Evolutionary conservation across 768 basidiomycete species (phyloP), one percentile per base, ranked within the genome.

Genomic region (Trametes meyenii): DNA sequence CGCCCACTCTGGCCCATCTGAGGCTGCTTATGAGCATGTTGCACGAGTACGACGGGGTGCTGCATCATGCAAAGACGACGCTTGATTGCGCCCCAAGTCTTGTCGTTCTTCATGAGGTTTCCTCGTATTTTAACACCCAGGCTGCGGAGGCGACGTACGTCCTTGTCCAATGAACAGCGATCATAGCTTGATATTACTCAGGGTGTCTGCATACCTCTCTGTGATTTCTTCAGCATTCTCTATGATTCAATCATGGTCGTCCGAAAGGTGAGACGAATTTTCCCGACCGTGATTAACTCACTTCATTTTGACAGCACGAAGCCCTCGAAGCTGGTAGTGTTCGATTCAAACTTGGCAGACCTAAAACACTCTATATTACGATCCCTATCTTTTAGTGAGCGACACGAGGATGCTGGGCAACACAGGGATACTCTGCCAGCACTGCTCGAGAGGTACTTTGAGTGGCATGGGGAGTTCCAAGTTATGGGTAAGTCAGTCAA

Each of bases 71-170:
- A 2, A 75, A 75, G 55, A 73, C 75, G 26, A 75, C 75, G 2
- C 69, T 81, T 16, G 73, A 75, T 12, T 66, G 67, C 38, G 65
- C 77, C 0, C 85, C 87, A 4, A 75, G 77, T 35, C 71, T 88
- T n/a, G 64, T 90, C 21, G 76, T 91, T 35, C 69, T 91, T 17
- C 79, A 82, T 50, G 88, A 89, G 61, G 78, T 79, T 0, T 89
- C 88, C 2, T 67, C 74, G 7, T 89, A 86, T 70, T 85, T 88
- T 50, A 44, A n/a, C 12, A 5, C 55, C 0, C 48, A 55, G 21
- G 43, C 53, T 2, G 42, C 53, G 0, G 69, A 68, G 12, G 52
- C 69, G 21, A 70, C 64, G 70, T 69, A 39, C 44, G 72, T 50
- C 14, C 8, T 56, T 13, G 39, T 50, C 17, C 2, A n/a, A 33